These are phyloP conservation scores for Zygosaccharomyces bailii DNA, from an alignment of 805 yeast species.

Conservation along the genomic window DNA sequence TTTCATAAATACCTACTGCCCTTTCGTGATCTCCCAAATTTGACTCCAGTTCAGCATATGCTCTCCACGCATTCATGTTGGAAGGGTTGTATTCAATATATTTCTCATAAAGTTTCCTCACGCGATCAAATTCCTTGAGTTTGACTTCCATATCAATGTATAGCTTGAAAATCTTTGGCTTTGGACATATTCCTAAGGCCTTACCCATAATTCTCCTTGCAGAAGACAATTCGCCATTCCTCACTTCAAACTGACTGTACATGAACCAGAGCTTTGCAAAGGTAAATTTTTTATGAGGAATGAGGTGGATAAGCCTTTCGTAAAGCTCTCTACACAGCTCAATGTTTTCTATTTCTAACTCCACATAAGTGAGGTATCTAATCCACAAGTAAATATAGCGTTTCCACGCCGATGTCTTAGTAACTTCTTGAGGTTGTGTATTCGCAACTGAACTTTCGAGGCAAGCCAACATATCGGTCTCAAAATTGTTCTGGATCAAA, in stretches of 20 bases:
- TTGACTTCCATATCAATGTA: constrained; percentile 67
- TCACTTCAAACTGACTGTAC: constrained; percentile 67
- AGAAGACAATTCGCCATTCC: constrained; percentile 47
- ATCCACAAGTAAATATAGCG: constrained; percentile 71
- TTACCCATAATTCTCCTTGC: constrained; percentile 72
- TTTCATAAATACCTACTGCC: constrained; percentile 56
- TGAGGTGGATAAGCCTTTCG: constrained; percentile 42
- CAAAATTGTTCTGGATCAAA: constrained; percentile 43
- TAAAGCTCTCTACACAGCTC: constrained; percentile 51
- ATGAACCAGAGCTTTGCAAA: constrained; percentile 73
- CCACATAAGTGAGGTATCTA: constrained; percentile 59
- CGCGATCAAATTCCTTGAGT: constrained; percentile 77
- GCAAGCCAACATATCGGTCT: constrained; percentile 11
- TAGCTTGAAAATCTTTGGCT: constrained; percentile 51
- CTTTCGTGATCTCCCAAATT: constrained; percentile 66
- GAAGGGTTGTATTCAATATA: constrained; percentile 38
- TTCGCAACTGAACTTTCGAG: constrained; percentile 20
- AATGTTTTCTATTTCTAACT: constrained; percentile 43
- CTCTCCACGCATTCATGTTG: constrained; percentile 46
- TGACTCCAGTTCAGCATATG: constrained; percentile 66
- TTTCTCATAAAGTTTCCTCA: constrained; percentile 66
- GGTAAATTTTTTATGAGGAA: constrained; percentile 60
- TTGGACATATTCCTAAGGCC: constrained; percentile 66
- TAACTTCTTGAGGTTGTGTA: constrained; percentile 28
- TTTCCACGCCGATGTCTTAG: constrained; percentile 55